phyloP scores from a whole-genome alignment of 2,329 filamentous ascomycete species.

The Coleophoma crateriformis region DNA sequence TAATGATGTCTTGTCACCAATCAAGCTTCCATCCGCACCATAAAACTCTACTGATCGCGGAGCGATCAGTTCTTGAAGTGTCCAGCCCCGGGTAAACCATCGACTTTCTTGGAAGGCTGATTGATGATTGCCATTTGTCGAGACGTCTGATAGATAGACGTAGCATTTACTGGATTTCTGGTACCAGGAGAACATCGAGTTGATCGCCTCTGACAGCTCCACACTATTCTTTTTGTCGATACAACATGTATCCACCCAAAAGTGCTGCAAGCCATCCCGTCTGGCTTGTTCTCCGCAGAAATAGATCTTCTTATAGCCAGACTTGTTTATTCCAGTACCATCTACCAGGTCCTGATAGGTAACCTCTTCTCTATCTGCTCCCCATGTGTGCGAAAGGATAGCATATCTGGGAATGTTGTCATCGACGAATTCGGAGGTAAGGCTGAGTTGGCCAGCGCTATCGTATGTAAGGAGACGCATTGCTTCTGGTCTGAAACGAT shows the following conservation, averaged over 20 bases:
- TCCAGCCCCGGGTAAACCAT: neutral
- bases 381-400: conserved; percentile 19
- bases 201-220: neutral
- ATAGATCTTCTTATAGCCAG: conserved; percentile 9
- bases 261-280: conserved; percentile 3
- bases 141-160: conserved; percentile 1
- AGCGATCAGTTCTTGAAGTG: neutral
- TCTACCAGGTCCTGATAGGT: conserved; percentile 8
- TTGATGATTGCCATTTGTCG: neutral
- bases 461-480: conserved; percentile 12
- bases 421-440: conserved; percentile 9
- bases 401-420: conserved; percentile 14
- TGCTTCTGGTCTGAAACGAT: neutral
- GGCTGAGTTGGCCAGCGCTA: conserved; percentile 8
- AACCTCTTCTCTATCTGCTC: conserved; percentile 5
- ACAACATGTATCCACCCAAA: conserved; percentile 3
- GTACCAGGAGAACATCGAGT: neutral
- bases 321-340: conserved; percentile 1
- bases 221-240: conserved; percentile 2
- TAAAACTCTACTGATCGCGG: conserved; percentile 1
- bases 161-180: neutral
- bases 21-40: neutral
- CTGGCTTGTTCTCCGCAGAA: conserved; percentile 9
- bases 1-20: neutral
- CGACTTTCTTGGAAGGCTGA: neutral